Evolutionary conservation across 202 grass and related monocot species (phyloP).

Genomic region (Alloteropsis angusta): DNA sequence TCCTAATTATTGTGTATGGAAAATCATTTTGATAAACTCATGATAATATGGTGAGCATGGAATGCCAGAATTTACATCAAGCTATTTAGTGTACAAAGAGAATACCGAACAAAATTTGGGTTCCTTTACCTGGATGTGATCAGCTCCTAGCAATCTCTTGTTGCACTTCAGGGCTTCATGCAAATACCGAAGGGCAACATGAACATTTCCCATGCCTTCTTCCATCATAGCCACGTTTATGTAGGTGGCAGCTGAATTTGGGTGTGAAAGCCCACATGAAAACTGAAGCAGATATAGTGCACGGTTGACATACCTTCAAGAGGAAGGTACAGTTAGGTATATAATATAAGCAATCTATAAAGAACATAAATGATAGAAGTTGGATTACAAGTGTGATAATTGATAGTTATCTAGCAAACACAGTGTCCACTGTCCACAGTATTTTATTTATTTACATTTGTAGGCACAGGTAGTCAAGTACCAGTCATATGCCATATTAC

Average conservation of each 20-base stretch:
- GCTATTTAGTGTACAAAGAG: background rate
- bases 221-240: slow-evolving; percentile 99
- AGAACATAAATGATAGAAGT: background rate
- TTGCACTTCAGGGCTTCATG: slow-evolving; percentile 99
- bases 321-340: slow-evolving; percentile 10
- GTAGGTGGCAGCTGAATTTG: slow-evolving; percentile 99
- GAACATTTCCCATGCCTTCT: slow-evolving; percentile 99
- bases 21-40: slow-evolving; percentile 1
- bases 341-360: slow-evolving; percentile 9
- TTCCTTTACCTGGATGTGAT: slow-evolving; percentile 94
- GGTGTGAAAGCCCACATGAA: slow-evolving; percentile 91
- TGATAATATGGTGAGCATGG: slow-evolving; percentile 4
- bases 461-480: background rate
- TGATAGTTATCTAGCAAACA: slow-evolving; percentile 19
- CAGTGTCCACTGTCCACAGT: background rate
- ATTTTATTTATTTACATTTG: background rate
- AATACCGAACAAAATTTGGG: background rate
- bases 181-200: slow-evolving; percentile 94
- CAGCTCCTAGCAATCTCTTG: slow-evolving; percentile 87
- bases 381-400: background rate
- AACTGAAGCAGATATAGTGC: slow-evolving; percentile 97
- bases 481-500: background rate
- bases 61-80: background rate
- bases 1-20: background rate
- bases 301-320: slow-evolving; percentile 89